These are phyloP conservation scores for Panellus pusillus DNA, from an alignment of 768 basidiomycete species.

Conservation along the genomic window DNA sequence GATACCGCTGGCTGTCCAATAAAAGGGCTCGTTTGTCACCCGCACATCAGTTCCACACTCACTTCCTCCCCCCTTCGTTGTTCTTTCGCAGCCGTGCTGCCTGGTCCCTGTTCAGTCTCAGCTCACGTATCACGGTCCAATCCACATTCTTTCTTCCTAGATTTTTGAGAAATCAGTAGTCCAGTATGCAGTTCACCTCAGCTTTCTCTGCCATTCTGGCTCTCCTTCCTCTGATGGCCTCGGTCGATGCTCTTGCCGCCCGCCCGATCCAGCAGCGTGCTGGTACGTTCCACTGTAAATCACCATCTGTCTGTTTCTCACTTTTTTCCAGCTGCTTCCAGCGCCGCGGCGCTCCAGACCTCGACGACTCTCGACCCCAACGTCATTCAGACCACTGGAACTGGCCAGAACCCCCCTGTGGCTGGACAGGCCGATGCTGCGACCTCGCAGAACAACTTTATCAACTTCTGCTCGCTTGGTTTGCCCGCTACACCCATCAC, in stretches of 20 bases:
- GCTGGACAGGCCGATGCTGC: constrained; percentile 52
- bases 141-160: constrained; percentile 37
- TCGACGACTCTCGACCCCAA: constrained; percentile 23
- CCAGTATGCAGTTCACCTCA: constrained; percentile 52
- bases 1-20: constrained; percentile 15
- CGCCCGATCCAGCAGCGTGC: not conserved
- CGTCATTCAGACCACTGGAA: constrained; percentile 11
- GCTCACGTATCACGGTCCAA: constrained; percentile 25
- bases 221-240: constrained; percentile 39
- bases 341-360: constrained; percentile 39
- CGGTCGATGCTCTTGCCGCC: constrained; percentile 31
- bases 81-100: constrained; percentile 58
- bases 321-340: constrained; percentile 8
- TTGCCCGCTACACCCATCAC: constrained; percentile 49
- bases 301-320: no score
- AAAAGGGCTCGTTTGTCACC: constrained; percentile 13
- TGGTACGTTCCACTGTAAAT: no score
- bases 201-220: constrained; percentile 40
- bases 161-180: constrained; percentile 49
- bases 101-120: constrained; percentile 25
- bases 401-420: constrained; percentile 10
- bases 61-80: constrained; percentile 27
- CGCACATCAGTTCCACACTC: constrained; percentile 22
- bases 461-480: constrained; percentile 50
- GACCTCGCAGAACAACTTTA: constrained; percentile 62